Evolutionary conservation across 352 stramenopile species (phyloP), one percentile per base, ranked within the genome.

Genomic region (Phytophthora megakarya): DNA sequence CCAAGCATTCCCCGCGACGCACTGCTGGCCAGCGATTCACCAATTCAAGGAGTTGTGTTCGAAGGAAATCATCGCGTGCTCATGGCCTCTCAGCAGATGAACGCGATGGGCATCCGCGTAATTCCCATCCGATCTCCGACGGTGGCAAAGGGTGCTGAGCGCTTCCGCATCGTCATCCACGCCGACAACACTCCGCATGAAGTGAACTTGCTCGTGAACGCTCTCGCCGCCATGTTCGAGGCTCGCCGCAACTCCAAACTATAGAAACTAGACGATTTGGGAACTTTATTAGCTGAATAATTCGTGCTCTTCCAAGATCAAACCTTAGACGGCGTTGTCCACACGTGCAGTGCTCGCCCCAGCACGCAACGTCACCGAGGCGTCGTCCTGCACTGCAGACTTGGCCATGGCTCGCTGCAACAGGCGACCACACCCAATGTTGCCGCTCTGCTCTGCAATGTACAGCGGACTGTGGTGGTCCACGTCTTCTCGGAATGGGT

Each of bases 131-230:
- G 97, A 16, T 93, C 91, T 26, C 97, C 97, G 11, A 99, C 96
- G 2, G 97, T 99, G 1, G 80, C 95, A 16, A 92, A 90, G 50
- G 96, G 96, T 42, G 76, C 88, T 30, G 97, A 99, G 73, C 84
- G 97, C 28, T 91, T 99, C 66, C 90, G 97, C 35, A 95, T 99
- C 33, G 95, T 99, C 59, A 76, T 99, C 26, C 97, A 99, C 81
- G 77, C 90, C 9, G 80, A 98, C 78, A 99, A 99, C 75, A 93
- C 84, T 2, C 65, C 82, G 5, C 60, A 76, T 7, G 79, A 99
- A 75, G 80, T 99, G 18, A 73, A 92, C 43, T 39, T 43, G 33
- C 73, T 96, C n/a, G 74, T 89, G 37, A 40, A 40, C 19, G 81
- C 79, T 45, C 70, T 90, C 11, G 75, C 70, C 13, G 44, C 35